These are phyloP conservation scores for Mariannaea elegans DNA, from an alignment of 2,329 filamentous ascomycete genomes.

Conservation along the genomic window DNA sequence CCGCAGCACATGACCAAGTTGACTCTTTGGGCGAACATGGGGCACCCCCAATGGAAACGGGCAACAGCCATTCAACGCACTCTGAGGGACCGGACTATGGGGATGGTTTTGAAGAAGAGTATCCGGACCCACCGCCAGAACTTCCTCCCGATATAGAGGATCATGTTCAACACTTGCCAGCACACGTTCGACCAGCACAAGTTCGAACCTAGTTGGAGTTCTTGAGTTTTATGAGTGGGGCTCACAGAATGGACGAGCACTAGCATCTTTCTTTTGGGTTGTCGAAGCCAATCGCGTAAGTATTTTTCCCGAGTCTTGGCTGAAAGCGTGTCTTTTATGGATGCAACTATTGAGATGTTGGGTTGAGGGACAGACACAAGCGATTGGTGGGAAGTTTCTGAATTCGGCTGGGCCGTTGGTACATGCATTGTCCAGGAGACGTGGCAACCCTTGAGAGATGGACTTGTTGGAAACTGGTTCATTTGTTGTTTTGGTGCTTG, in stretches of 20 bases:
- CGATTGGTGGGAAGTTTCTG: slow-evolving; percentile 7
- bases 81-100: slow-evolving; percentile 51
- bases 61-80: slow-evolving; percentile 49
- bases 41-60: slow-evolving; percentile 33
- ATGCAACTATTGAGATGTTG: background rate
- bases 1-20: slow-evolving; percentile 32
- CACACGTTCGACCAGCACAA: slow-evolving; percentile 15
- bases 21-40: slow-evolving; percentile 35
- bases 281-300: background rate
- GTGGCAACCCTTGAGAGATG: background rate
- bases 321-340: background rate
- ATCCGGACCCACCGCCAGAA: slow-evolving; percentile 33
- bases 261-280: background rate
- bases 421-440: background rate
- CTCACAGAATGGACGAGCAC: too few relatives aligned
- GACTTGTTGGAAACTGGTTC: background rate
- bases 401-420: background rate
- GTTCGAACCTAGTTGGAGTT: slow-evolving; percentile 24
- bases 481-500: background rate
- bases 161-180: slow-evolving; percentile 25
- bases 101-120: slow-evolving; percentile 44
- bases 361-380: background rate
- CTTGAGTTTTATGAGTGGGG: background rate
- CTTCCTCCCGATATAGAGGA: slow-evolving; percentile 12
- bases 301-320: background rate